Evolutionary conservation across 2,329 filamentous ascomycete genomes (phyloP).

Genomic region (Pseudopyrenochaeta lycopersici): DNA sequence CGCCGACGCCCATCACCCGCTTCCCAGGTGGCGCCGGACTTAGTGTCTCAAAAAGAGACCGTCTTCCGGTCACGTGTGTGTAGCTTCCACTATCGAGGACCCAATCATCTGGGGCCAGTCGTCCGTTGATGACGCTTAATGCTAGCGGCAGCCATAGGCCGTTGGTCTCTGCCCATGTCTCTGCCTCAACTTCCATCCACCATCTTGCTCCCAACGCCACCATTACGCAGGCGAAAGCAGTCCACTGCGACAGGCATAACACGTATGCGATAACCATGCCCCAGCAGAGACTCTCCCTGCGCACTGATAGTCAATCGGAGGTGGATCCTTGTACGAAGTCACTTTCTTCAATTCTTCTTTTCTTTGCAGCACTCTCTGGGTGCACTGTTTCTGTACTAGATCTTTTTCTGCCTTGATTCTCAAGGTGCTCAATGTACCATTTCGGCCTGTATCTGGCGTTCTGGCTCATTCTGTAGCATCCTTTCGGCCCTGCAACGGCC

Average conservation of each 20-base stretch:
- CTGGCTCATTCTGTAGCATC: constrained; percentile 1
- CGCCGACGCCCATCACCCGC: constrained; percentile 1
- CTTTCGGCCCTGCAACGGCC: constrained; percentile 1
- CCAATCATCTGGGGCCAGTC: constrained; percentile 1
- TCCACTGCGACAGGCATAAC: constrained; percentile 1
- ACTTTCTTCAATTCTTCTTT: constrained; percentile 2
- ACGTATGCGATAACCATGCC: not conserved
- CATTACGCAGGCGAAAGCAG: constrained; percentile 1
- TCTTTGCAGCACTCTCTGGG: not conserved
- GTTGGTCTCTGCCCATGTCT: not conserved
- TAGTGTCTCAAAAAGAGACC: not conserved
- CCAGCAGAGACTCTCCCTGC: constrained; percentile 1
- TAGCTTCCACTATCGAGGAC: constrained; percentile 1
- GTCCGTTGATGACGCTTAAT: not conserved
- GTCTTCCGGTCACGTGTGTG: constrained; percentile 1
- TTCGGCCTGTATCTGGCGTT: not conserved
- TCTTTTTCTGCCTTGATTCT: too few species aligned
- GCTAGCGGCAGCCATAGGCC: not conserved
- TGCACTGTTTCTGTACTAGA: not conserved
- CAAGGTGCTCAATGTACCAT: too few species aligned
- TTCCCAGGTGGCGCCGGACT: not conserved
- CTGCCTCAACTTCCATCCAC: constrained; percentile 3
- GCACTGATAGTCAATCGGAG: not conserved
- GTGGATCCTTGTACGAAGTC: constrained; percentile 3
- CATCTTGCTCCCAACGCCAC: constrained; percentile 1